Conservation (phyloP, 768 basidiomycete species). For the Gymnopilus dilepis region DNA sequence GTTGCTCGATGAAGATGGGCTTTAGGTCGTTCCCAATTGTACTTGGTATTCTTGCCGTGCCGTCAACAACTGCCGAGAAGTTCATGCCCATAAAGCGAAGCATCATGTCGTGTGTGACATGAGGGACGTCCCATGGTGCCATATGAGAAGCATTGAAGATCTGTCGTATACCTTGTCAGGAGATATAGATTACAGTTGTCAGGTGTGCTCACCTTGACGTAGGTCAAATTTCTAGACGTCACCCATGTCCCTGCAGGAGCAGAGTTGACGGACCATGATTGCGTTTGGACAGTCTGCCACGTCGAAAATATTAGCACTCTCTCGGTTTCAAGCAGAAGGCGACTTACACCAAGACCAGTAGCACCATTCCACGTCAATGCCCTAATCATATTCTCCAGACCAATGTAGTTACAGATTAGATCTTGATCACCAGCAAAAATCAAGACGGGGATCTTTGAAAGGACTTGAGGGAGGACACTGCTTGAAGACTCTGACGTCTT, state of each 20-base stretch:
- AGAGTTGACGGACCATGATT: slow-evolving; percentile 77
- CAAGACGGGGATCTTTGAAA: slow-evolving; percentile 83
- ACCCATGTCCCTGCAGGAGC: slow-evolving; percentile 91
- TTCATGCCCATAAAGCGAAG: slow-evolving; percentile 95
- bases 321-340: neutral
- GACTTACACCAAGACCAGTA: slow-evolving; percentile 80
- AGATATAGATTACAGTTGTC: neutral
- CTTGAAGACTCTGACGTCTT: slow-evolving; percentile 69
- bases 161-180: slow-evolving; percentile 40
- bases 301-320: slow-evolving; percentile 13
- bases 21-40: slow-evolving; percentile 77
- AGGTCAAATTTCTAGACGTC: slow-evolving; percentile 86
- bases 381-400: slow-evolving; percentile 85
- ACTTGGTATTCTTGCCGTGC: slow-evolving; percentile 82
- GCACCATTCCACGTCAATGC: slow-evolving; percentile 85
- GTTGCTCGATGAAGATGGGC: slow-evolving; percentile 59
- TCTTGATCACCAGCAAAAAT: slow-evolving; percentile 97
- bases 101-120: slow-evolving; percentile 96
- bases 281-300: slow-evolving; percentile 64
- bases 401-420: slow-evolving; percentile 94
- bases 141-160: slow-evolving; percentile 96
- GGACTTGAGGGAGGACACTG: slow-evolving; percentile 74
- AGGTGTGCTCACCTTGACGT: slow-evolving; percentile 70
- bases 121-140: slow-evolving; percentile 88
- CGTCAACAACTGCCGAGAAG: slow-evolving; percentile 79